Evolutionary conservation across 2,329 filamentous ascomycete genomes (phyloP), one percentile per base, ranked within the genome.

Genomic region (Xylariaceae sp.): DNA sequence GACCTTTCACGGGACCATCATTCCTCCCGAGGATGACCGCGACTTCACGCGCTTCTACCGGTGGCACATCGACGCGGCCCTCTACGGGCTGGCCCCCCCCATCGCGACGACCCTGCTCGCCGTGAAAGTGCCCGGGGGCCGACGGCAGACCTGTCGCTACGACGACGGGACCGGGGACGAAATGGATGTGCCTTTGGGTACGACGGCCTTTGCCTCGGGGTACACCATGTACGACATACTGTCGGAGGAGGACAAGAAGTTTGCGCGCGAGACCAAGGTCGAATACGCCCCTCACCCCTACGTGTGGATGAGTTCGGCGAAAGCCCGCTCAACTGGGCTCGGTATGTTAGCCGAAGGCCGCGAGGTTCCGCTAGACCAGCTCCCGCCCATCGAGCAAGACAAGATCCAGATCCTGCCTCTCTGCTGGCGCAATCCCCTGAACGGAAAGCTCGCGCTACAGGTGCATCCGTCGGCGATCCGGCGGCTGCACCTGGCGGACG

Each of bases 241-340:
- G 9, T 81, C 76, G 12, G 70, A 77, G 1, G 72, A 74, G 33
- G 83, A 89, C 54, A 77, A 87, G 60, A 72, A 74, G 34, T 86
- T 89, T 51, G 85, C 73, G 2, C 74, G 80, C 38, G 77, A 71
- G 4, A 83, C 83, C 16, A 78, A 72, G 43, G 75, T 88, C 34
- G 84, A 89, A 63, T 90, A 90, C 57, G 85, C 85, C 0, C 74
- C 86, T 3, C 86, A 90, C 53, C 86, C 86, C 4, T 90, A 90
- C 62, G 79, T 90, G 47, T 91, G 86, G 86, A 90, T 90, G 83
- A 80, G 74, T 43, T 61, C 69, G 18, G 83, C 85, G 34, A 79
- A 77, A 53, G 82, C 83, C 30, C 78, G 77, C 13, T 69, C 83
- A 6, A 78, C 81, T 38, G 87, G 86, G 0, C 74, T 90, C 0